These are phyloP conservation scores for Saccharomyces hybrid DNA, from an alignment of 1,139 yeast species.

Conservation along the genomic window DNA sequence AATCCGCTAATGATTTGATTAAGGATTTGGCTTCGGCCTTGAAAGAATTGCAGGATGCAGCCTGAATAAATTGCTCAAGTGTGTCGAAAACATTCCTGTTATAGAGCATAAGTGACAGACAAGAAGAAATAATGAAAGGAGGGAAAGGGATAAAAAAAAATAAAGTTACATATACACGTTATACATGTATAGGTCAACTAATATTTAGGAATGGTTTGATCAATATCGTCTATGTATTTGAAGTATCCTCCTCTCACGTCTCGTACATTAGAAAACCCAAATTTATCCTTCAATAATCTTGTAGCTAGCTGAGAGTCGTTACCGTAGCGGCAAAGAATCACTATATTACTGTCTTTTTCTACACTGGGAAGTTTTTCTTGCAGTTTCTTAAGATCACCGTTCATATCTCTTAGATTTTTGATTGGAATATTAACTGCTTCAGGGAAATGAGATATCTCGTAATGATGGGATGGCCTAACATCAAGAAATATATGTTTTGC, in stretches of 20 bases:
- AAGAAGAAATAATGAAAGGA: background rate
- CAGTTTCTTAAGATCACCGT: conserved; percentile 20
- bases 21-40: conserved; percentile 50
- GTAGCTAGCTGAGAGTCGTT: conserved; percentile 86
- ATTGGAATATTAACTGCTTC: conserved; percentile 59
- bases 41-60: conserved; percentile 11
- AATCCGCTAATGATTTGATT: conserved; percentile 63
- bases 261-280: conserved; percentile 43
- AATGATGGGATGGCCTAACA: conserved; percentile 78
- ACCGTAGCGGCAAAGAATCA: conserved; percentile 70
- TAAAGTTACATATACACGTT: background rate
- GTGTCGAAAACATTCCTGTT: background rate
- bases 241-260: conserved; percentile 77
- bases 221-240: conserved; percentile 60
- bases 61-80: background rate
- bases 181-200: conserved; percentile 26
- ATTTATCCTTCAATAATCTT: conserved; percentile 41
- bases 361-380: conserved; percentile 19
- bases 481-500: conserved; percentile 46
- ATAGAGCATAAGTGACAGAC: background rate
- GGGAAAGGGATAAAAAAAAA: background rate
- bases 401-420: conserved; percentile 39
- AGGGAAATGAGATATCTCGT: conserved; percentile 53
- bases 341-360: conserved; percentile 19
- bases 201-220: conserved; percentile 59